These are phyloP conservation scores for Helminthosporium solani DNA, from an alignment of 2,329 filamentous ascomycete species.

Conservation along the genomic window DNA sequence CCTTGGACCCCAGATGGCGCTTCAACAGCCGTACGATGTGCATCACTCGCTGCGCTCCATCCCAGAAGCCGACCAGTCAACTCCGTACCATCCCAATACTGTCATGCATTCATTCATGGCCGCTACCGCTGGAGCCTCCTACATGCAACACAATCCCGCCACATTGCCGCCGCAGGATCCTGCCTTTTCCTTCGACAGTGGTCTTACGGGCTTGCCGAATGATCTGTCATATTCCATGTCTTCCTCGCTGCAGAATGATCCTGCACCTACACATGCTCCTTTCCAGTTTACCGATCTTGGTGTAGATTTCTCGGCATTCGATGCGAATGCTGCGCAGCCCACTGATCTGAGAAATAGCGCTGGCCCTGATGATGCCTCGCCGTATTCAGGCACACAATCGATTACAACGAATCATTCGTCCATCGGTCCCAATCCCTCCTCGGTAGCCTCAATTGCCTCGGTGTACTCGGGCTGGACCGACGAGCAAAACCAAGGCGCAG, in stretches of 20 bases:
- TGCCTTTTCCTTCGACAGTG: conserved; percentile 25
- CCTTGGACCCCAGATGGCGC: conserved; percentile 30
- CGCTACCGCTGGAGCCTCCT: conserved; percentile 34
- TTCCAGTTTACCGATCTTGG: conserved; percentile 32
- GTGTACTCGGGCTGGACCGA: conserved; percentile 42
- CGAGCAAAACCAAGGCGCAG: conserved; percentile 21
- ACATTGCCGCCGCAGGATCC: conserved; percentile 26
- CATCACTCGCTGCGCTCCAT: conserved; percentile 36
- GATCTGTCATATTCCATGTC: conserved; percentile 28
- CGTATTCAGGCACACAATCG: conserved; percentile 38
- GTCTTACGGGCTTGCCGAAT: conserved; percentile 15
- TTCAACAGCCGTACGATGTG: conserved; percentile 39
- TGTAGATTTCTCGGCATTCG: conserved; percentile 28
- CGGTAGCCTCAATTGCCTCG: conserved; percentile 39
- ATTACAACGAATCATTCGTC: conserved; percentile 35
- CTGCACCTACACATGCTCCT: conserved; percentile 22
- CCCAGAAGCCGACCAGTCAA: conserved; percentile 32
- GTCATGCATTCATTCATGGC: conserved; percentile 43
- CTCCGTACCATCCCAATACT: conserved; percentile 30
- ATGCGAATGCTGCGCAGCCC: conserved; percentile 23
- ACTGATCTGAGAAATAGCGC: conserved; percentile 32
- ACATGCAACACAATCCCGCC: conserved; percentile 31
- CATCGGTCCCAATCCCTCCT: conserved; percentile 32
- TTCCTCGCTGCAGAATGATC: conserved; percentile 22
- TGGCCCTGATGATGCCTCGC: conserved; percentile 36